Evolutionary conservation across 73 alveolate genomes (phyloP).

Genomic region (Tetrahymena elliotti): DNA sequence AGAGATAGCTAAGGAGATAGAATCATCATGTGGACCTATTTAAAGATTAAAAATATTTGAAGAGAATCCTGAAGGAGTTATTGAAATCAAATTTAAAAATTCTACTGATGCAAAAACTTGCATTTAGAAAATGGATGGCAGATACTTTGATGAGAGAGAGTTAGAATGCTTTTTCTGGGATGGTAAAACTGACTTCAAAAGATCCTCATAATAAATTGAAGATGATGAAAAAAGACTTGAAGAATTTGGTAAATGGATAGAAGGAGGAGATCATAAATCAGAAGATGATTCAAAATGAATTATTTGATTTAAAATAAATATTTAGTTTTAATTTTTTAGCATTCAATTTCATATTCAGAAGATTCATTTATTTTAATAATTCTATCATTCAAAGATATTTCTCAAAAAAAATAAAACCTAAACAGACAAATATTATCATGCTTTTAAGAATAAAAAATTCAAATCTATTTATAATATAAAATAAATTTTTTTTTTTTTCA

Average conservation of each 20-base stretch:
- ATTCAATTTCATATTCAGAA: too few species aligned
- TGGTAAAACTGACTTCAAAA: slow-evolving; percentile 68
- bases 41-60: slow-evolving; percentile 49
- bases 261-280: slow-evolving; percentile 1
- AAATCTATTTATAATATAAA: too few species aligned
- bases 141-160: slow-evolving; percentile 45
- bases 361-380: too few species aligned
- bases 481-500: too few species aligned
- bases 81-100: slow-evolving; percentile 47
- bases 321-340: not conserved
- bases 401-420: too few species aligned
- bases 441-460: too few species aligned
- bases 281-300: not conserved
- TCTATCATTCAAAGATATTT: too few species aligned
- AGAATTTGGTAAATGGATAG: slow-evolving; percentile 73
- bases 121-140: slow-evolving; percentile 46
- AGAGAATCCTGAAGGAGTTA: slow-evolving; percentile 62
- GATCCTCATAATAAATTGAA: slow-evolving; percentile 42
- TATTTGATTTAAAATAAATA: not conserved
- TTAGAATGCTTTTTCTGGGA: slow-evolving; percentile 64
- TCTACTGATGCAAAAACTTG: slow-evolving; percentile 66
- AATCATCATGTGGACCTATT: slow-evolving; percentile 48
- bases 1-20: slow-evolving; percentile 43
- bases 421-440: too few species aligned
- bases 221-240: slow-evolving; percentile 56